Evolutionary conservation across 768 basidiomycete species (phyloP), one percentile per base, ranked within the genome.

Genomic region (Rhizopogon vesiculosus): DNA sequence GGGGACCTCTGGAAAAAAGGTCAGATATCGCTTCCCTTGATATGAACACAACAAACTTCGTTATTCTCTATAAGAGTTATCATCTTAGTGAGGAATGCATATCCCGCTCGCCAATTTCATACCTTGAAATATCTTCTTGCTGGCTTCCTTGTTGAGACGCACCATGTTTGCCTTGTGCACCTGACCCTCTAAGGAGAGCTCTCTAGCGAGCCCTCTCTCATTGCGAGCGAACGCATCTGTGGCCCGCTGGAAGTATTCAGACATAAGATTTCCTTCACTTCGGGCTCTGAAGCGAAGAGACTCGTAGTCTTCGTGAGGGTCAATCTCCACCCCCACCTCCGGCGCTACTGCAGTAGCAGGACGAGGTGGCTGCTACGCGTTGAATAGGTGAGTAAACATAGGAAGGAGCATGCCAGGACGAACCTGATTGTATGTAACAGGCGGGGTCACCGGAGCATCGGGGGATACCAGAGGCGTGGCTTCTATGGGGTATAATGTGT

Each of bases 41-140:
- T 39, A 12, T 19, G 42, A 45, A 35, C 42, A 35, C 40, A 45
- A 46, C 22, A 28, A 52, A 54, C 41, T 13, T 28, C 46, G n/a
- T 56, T 59, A 16, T 52, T 56, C 12, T 59, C 54, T 45, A 52
- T 8, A 10, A 16, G 8, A 35, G 25, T 8, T 40, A 16, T 35
- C 9, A 38, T 16, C 16, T 22, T 18, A 15, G 10, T 45, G 25
- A 9, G 10, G 7, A 13, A 16, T 33, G 12, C 16, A 33, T 12
- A 18, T 12, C 31, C 53, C n/a, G 28, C 28, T 16, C 2, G 31
- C 84, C 25, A 22, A 33, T 19, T 35, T 68, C 80, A 48, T 59
- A 91, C 91, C 85, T 45, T 71, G 66, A 66, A 84, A 97, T 56
- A 95, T 93, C 87, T 89, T 93, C 49, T 84, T 80, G 84, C 82